Evolutionary conservation across 208 protist genomes (phyloP).

Genomic region (Trypanosoma platydactyli): DNA sequence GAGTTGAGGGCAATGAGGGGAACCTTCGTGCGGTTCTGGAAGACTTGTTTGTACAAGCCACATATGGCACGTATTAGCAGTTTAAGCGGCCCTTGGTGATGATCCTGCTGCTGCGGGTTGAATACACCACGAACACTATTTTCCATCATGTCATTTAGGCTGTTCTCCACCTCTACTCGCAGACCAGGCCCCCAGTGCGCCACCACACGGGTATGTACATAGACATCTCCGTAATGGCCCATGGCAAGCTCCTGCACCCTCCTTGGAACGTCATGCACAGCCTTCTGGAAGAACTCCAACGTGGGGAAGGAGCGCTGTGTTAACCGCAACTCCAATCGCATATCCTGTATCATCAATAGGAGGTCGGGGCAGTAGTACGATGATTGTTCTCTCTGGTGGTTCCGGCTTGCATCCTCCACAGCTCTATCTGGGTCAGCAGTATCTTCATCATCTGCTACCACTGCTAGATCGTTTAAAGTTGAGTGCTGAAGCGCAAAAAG

Average conservation of each 20-base stretch:
- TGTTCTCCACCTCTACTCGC: conserved; percentile 37
- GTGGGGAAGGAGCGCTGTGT: conserved; percentile 43
- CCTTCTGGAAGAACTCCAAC: conserved; percentile 56
- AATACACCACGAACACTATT: neutral
- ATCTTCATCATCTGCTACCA: neutral
- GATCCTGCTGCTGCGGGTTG: neutral
- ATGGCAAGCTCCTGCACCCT: conserved; percentile 37
- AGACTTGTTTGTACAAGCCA: conserved; percentile 35
- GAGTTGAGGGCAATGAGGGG: conserved; percentile 35
- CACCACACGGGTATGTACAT: conserved; percentile 45
- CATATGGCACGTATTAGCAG: conserved; percentile 35
- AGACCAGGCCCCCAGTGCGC: conserved; percentile 38
- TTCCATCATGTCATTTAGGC: conserved; percentile 16
- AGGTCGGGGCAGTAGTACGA: conserved; percentile 46
- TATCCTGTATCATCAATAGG: conserved; percentile 45
- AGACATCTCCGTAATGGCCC: conserved; percentile 51
- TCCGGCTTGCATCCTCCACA: conserved; percentile 5
- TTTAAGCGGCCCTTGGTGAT: conserved; percentile 28
- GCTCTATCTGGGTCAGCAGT: neutral
- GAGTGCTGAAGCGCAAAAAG: neutral
- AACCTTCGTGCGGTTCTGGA: conserved; percentile 7
- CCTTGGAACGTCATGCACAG: conserved; percentile 46
- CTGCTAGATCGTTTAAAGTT: neutral
- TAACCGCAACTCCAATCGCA: conserved; percentile 36
- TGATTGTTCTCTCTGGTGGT: conserved; percentile 17